Conservation (phyloP, 805 yeast species). For the Candida tibetensis region DNA sequence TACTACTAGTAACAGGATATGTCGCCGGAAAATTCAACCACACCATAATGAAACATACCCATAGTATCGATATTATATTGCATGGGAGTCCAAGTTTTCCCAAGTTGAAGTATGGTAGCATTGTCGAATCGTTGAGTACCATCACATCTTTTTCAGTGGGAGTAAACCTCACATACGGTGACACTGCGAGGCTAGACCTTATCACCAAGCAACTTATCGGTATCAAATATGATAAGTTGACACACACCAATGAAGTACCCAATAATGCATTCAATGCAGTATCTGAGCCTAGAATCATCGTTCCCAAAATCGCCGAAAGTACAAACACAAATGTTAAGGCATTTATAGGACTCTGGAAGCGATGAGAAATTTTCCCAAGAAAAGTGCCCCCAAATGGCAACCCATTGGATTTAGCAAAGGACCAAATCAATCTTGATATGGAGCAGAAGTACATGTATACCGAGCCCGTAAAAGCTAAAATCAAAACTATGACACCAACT, state of each 20-base stretch:
- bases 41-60: slow-evolving; percentile 37
- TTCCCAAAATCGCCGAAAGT: slow-evolving; percentile 35
- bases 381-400: slow-evolving; percentile 35
- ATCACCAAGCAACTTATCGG: slow-evolving; percentile 34
- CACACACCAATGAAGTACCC: slow-evolving; percentile 37
- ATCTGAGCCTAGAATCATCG: slow-evolving; percentile 32
- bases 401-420: slow-evolving; percentile 42
- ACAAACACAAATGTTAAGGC: slow-evolving; percentile 36
- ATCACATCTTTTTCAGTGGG: neutral
- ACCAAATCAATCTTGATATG: slow-evolving; percentile 40
- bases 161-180: slow-evolving; percentile 16
- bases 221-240: slow-evolving; percentile 36
- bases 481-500: slow-evolving; percentile 17
- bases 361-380: slow-evolving; percentile 21
- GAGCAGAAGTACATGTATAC: slow-evolving; percentile 21
- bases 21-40: slow-evolving; percentile 37
- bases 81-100: slow-evolving; percentile 34
- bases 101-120: slow-evolving; percentile 27
- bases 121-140: neutral
- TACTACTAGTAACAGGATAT: slow-evolving; percentile 25
- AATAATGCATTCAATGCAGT: slow-evolving; percentile 39
- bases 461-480: slow-evolving; percentile 18
- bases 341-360: slow-evolving; percentile 31
- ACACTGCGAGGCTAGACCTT: slow-evolving; percentile 36
- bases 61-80: slow-evolving; percentile 29